Percentiles rank a stretch among this genome's conserved stretches.
Evolutionary conservation across 345 rosid species (phyloP).

Genomic region (Iberis pinnata): DNA sequence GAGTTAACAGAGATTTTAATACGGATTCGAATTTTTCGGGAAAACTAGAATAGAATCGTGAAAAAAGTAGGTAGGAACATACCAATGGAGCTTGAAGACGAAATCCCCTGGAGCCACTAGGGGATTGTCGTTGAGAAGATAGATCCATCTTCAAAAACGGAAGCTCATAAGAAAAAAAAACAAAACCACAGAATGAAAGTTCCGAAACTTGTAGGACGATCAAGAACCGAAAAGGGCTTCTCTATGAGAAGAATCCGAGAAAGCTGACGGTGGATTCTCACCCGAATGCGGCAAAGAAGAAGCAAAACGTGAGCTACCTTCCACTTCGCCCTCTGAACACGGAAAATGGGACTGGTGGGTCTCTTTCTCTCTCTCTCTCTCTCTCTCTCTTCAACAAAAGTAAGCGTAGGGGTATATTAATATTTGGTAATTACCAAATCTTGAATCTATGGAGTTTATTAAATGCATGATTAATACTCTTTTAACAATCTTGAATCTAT

Average conservation of each 20-base stretch:
- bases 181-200: slow-evolving; percentile 17
- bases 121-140: slow-evolving; percentile 41
- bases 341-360: slow-evolving; percentile 26
- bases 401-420: no score
- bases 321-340: slow-evolving; percentile 29
- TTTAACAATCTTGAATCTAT: no score
- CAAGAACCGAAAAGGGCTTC: slow-evolving; percentile 4
- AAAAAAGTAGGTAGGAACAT: slow-evolving; percentile 10
- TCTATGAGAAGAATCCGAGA: neutral
- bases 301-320: slow-evolving; percentile 28
- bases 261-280: no score
- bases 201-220: neutral
- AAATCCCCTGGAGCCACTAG: slow-evolving; percentile 50
- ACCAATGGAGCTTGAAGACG: slow-evolving; percentile 86
- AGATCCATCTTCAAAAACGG: slow-evolving; percentile 46
- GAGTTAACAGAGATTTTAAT: neutral
- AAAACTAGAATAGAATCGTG: neutral
- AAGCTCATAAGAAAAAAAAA: slow-evolving; percentile 31
- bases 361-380: slow-evolving; percentile 11
- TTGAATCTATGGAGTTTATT: no score
- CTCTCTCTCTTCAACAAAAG: no score
- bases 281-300: slow-evolving; percentile 4
- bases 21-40: neutral
- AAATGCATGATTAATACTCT: no score
- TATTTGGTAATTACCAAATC: no score